Base-by-base conservation (phyloP, 805 yeast genomes). In the Metschnikowia sp. region DNA sequence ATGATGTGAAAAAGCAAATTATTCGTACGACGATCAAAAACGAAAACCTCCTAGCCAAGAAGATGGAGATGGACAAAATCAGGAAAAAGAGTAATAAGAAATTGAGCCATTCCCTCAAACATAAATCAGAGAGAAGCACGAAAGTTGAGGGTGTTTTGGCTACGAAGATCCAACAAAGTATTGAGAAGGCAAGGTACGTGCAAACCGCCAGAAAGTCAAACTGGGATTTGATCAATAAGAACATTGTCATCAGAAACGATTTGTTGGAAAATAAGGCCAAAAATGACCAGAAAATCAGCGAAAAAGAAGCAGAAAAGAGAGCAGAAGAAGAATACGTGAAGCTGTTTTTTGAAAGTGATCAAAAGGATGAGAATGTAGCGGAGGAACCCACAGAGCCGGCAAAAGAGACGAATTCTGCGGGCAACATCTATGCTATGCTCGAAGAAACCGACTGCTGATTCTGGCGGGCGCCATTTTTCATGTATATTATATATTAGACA, bases 201-300 rank as follows among this genome's bases (percentile, higher is more conserved):
- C 84, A 80, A 56, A 68, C 64, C 18, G 73, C 84, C 10, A 75
- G 94, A 64, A 85, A 84, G 62, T 68, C 87, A 0, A 84, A 81
- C 12, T 86, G 92, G 94, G 90, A 84, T 42, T 68, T 74, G 38
- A 83, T 84, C 45, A 86, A 84, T 60, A 70, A 76, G 48, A 62
- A 64, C 30, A 75, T 82, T 10, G 74, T 61, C 47, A 63, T 64
- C 28, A 54, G 49, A 36, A 54, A 53, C 40, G 53, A 40, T 22
- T 36, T 44, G 32, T 13, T 19, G 40, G 45, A 37, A 18, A 44
- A 39, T 36, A 36, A 22, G 19, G 51, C 11, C 31, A 44, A 50
- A 1, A 37, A 40, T 12, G 59, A 47, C 42, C 29, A 37, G 11
- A 40, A 39, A 11, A 32, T 10, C 8, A 54, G 64, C 9, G 60